Conservation (phyloP, 2,329 filamentous ascomycete species). For the Arthrobotrys megalospora region DNA sequence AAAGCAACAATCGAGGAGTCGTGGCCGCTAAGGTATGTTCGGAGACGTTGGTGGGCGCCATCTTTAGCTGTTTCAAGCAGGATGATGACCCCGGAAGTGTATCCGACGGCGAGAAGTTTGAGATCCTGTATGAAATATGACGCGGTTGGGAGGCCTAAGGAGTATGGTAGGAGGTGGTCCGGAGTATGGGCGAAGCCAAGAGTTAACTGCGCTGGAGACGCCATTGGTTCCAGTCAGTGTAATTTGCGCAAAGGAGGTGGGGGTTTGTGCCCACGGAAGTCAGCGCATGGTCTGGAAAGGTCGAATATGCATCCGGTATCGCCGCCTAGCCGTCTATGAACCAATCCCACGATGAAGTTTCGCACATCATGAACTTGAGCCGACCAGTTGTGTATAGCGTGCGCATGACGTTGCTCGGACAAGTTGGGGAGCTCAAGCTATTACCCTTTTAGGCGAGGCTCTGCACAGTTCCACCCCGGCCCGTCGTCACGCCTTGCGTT, state of each 20-base stretch:
- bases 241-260: neutral
- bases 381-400: neutral
- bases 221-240: slow-evolving; percentile 29
- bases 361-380: slow-evolving; percentile 16
- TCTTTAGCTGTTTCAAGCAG: slow-evolving; percentile 39
- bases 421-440: slow-evolving; percentile 27
- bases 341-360: slow-evolving; percentile 14
- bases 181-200: slow-evolving; percentile 57
- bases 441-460: slow-evolving; percentile 9
- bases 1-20: slow-evolving; percentile 62
- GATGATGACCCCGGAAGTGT: slow-evolving; percentile 47
- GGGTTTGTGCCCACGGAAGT: slow-evolving; percentile 17
- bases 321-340: slow-evolving; percentile 17
- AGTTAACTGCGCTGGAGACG: slow-evolving; percentile 42
- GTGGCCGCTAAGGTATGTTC: slow-evolving; percentile 62
- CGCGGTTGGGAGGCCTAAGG: slow-evolving; percentile 52
- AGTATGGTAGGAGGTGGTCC: slow-evolving; percentile 42
- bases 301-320: slow-evolving; percentile 36
- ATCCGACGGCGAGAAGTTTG: slow-evolving; percentile 53
- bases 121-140: slow-evolving; percentile 51
- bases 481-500: neutral
- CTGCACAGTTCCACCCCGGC: neutral
- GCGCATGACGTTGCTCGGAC: slow-evolving; percentile 18
- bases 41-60: slow-evolving; percentile 40
- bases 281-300: slow-evolving; percentile 19